Base-by-base conservation (phyloP, 2,329 filamentous ascomycete species). In the Albifimbria verrucaria region DNA sequence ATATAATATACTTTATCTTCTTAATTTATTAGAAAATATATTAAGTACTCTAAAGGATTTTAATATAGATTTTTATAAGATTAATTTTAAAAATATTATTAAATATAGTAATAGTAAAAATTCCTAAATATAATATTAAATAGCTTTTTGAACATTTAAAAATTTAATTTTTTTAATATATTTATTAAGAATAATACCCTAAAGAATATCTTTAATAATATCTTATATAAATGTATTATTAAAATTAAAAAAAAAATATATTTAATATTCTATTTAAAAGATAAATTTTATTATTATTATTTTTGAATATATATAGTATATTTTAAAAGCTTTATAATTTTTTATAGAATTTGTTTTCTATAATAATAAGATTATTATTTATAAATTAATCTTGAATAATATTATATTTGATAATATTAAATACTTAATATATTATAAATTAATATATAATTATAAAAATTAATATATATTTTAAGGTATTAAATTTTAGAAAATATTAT, bases 401-500 rank as follows among this genome's bases (percentile, higher is more conserved):
- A 21, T 41, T 36, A n/a, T 20, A 49, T 36, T 36, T 17, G 15
- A 36, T 18, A 32, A 10, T 22, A 32, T 32, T 32, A 32, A 32
- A 32, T 32, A 32, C 15, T 32, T 32, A 32, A 44, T 22, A 48
- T 26, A 28, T 28, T 18, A 48, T 24, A 43, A n/a, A n/a, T n/a
- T n/a, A n/a, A n/a, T n/a, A n/a, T n/a, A n/a, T n/a, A 48, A 48
- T 39, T 36, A 23, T 39, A 23, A 49, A 39, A 48, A 42, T 32
- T 48, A 54, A 32, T 48, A 42, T 42, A 36, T 39, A 54, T 23
- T 52, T 44, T 24, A 49, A 50, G 45, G 23, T 10, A 42, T 32
- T 44, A 44, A 44, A 42, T 43, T 48, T 20, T 7, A 23, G 25
- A 36, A 24, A 45, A 17, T 36, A 20, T 6, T 42, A n/a, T 28